Conservation (phyloP, 179 eudicot genomes). For the Gypsophila paniculata region DNA sequence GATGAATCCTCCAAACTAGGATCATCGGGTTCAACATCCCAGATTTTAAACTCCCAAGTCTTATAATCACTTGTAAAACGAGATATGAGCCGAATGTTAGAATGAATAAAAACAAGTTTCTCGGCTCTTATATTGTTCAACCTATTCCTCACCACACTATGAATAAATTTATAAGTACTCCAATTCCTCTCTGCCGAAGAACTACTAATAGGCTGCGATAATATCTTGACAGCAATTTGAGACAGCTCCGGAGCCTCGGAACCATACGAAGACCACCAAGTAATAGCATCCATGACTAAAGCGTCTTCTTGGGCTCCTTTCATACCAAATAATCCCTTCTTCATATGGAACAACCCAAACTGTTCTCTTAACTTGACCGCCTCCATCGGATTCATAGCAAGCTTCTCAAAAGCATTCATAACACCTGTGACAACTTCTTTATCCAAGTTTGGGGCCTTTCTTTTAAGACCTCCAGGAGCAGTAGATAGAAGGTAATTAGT, state of each 20-base stretch:
- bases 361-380: background rate
- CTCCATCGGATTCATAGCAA: conserved; percentile 12
- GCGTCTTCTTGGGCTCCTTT: conserved; percentile 7
- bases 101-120: conserved; percentile 1
- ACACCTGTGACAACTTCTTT: conserved; percentile 3
- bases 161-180: background rate
- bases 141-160: background rate
- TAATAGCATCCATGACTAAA: background rate
- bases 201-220: background rate
- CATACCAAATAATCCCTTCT: conserved; percentile 1
- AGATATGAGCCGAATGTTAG: background rate
- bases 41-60: background rate
- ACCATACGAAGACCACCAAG: conserved; percentile 8
- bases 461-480: no score
- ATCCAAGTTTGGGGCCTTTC: conserved; percentile 29
- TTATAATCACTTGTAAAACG: background rate
- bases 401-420: background rate
- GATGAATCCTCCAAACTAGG: background rate
- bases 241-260: background rate
- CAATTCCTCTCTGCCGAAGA: background rate
- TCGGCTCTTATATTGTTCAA: background rate
- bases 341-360: conserved; percentile 12
- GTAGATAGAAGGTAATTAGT: no score
- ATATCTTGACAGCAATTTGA: background rate
- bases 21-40: background rate